Conservation (phyloP, 495 filamentous ascomycete genomes). For the Pseudoneurospora amorphoporcata region DNA sequence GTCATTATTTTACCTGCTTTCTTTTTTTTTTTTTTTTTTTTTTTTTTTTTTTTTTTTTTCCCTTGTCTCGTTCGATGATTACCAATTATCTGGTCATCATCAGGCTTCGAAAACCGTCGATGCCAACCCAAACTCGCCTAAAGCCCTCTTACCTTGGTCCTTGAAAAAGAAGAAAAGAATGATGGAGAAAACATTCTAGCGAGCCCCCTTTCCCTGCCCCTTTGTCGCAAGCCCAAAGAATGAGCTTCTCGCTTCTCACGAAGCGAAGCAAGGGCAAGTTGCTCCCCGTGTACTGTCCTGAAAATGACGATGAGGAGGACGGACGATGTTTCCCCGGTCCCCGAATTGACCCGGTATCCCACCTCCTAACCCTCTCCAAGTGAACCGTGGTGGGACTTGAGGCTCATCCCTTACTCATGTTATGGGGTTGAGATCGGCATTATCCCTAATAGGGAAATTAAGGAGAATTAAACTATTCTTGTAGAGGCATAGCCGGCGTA, state of each 20-base stretch:
- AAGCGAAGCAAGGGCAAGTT: neutral
- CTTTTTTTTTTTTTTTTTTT: no score
- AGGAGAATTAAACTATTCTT: neutral
- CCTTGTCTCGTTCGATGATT: neutral
- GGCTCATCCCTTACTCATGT: neutral
- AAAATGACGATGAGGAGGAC: neutral
- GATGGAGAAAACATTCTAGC: neutral
- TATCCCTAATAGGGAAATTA: neutral
- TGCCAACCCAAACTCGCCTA: neutral
- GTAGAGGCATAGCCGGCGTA: neutral
- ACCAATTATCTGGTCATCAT: neutral
- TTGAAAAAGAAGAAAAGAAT: neutral
- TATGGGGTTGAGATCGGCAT: neutral
- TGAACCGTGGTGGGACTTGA: neutral
- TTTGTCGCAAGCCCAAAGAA: neutral
- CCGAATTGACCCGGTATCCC: neutral
- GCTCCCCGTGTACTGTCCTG: neutral
- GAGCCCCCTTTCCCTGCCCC: neutral
- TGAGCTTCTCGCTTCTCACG: neutral
- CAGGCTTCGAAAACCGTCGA: neutral
- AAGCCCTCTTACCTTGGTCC: neutral
- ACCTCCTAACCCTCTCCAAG: neutral
- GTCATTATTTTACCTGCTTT: neutral
- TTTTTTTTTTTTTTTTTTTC: no score
- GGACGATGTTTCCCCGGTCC: neutral